Evolutionary conservation across 2,329 filamentous ascomycete species (phyloP).

Genomic region (Pseudogymnoascus sp.): DNA sequence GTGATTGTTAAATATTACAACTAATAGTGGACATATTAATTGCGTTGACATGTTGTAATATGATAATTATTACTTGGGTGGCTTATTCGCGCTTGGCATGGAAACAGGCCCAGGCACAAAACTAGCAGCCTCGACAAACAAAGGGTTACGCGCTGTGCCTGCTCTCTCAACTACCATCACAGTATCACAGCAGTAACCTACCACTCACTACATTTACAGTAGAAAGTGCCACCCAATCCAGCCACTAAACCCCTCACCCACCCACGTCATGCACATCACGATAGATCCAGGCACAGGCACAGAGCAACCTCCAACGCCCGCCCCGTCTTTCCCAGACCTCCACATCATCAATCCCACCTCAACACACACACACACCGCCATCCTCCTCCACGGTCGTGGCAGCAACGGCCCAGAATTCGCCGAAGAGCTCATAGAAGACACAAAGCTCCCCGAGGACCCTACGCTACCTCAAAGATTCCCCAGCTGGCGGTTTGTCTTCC

Average conservation of each 20-base stretch:
- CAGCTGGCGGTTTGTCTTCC: slow-evolving; percentile 42
- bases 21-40: neutral
- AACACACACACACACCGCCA: slow-evolving; percentile 30
- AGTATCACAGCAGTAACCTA: neutral
- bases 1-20: neutral
- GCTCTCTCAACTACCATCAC: neutral
- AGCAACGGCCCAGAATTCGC: slow-evolving; percentile 31
- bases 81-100: no score
- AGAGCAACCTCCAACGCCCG: neutral
- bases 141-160: no score
- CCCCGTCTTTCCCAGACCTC: slow-evolving; percentile 3
- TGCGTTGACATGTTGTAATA: neutral
- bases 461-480: slow-evolving; percentile 30
- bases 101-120: no score
- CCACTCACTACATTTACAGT: neutral
- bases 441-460: slow-evolving; percentile 15
- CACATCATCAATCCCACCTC: slow-evolving; percentile 18
- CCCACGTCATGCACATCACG: neutral
- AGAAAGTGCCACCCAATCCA: neutral
- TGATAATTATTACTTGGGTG: neutral
- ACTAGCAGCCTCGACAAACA: no score
- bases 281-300: neutral
- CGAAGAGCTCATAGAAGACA: slow-evolving; percentile 24
- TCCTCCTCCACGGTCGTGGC: slow-evolving; percentile 36
- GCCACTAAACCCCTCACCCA: neutral